A percentile compares a stretch with the other conserved stretches of the same genome.
These are phyloP conservation scores for Ceratobasidium sp. DNA, from an alignment of 1,284 basidiomycete species.

Conservation along the genomic window DNA sequence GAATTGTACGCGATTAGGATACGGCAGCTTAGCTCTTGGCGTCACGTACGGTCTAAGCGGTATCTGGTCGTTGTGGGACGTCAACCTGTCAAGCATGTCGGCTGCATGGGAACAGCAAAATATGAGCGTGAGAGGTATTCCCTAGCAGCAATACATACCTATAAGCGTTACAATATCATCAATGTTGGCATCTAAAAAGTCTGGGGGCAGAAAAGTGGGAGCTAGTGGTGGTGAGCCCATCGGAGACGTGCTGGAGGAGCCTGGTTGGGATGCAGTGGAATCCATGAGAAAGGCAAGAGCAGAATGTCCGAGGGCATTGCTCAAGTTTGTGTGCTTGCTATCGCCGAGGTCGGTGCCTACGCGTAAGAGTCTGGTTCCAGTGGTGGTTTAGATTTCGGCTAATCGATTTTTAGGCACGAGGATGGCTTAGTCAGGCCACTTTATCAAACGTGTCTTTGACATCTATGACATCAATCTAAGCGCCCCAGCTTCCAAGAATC, in stretches of 20 bases:
- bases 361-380: not conserved
- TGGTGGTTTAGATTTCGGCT: conserved; percentile 23
- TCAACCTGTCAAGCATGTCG: conserved; percentile 93
- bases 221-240: conserved; percentile 24
- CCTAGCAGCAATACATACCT: conserved; percentile 64
- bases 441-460: conserved; percentile 18
- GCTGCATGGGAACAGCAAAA: conserved; percentile 64
- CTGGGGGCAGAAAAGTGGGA: conserved; percentile 65
- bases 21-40: conserved; percentile 32
- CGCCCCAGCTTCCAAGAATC: not conserved
- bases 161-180: conserved; percentile 89
- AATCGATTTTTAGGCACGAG: conserved; percentile 38
- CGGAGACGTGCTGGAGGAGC: conserved; percentile 24
- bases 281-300: conserved; percentile 28
- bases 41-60: conserved; percentile 80
- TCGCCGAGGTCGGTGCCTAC: conserved; percentile 15
- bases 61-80: conserved; percentile 94
- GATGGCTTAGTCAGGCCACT: conserved; percentile 18
- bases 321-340: not conserved
- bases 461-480: conserved; percentile 9
- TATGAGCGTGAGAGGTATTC: conserved; percentile 25
- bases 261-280: conserved; percentile 17
- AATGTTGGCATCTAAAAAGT: conserved; percentile 82
- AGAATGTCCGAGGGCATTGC: conserved; percentile 44
- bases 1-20: conserved; percentile 33